Percentiles rank a stretch among this genome's conserved stretches.
Evolutionary conservation across 352 stramenopile genomes (phyloP).

Genomic region (Pythium angustatum): DNA sequence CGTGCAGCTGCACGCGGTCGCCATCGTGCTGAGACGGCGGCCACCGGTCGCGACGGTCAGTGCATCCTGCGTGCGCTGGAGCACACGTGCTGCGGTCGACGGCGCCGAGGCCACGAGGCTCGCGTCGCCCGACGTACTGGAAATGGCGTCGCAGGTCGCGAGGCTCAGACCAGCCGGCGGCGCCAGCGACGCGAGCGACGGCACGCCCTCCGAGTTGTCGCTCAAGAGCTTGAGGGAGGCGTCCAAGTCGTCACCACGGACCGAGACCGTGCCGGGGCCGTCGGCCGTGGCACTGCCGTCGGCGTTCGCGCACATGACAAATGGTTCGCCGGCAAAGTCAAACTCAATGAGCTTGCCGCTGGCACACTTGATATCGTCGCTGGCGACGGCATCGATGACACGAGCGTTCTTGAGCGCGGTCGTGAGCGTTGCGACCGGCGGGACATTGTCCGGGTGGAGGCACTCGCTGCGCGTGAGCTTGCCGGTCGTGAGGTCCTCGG

Average conservation of each 20-base stretch:
- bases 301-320: slow-evolving; percentile 21
- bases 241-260: slow-evolving; percentile 24
- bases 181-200: slow-evolving; percentile 5
- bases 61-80: slow-evolving; percentile 18
- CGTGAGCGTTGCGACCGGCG: slow-evolving; percentile 26
- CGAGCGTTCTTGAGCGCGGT: slow-evolving; percentile 29
- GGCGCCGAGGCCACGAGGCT: background rate
- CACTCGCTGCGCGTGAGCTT: slow-evolving; percentile 26
- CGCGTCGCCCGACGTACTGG: slow-evolving; percentile 3
- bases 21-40: slow-evolving; percentile 4
- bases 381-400: slow-evolving; percentile 28
- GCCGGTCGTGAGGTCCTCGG: slow-evolving; percentile 16
- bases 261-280: slow-evolving; percentile 7
- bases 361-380: slow-evolving; percentile 1
- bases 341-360: slow-evolving; percentile 30
- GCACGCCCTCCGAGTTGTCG: slow-evolving; percentile 12
- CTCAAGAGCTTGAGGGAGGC: slow-evolving; percentile 24
- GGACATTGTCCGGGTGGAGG: slow-evolving; percentile 27
- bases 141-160: slow-evolving; percentile 2
- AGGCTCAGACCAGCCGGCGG: background rate
- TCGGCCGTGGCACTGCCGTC: too few relatives aligned
- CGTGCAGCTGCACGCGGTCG: slow-evolving; percentile 15
- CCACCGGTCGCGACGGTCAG: slow-evolving; percentile 2
- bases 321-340: slow-evolving; percentile 29
- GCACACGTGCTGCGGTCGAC: background rate